Base-by-base conservation (phyloP, 371 early-diverging fungal genomes). In the Mucor saturninus region DNA sequence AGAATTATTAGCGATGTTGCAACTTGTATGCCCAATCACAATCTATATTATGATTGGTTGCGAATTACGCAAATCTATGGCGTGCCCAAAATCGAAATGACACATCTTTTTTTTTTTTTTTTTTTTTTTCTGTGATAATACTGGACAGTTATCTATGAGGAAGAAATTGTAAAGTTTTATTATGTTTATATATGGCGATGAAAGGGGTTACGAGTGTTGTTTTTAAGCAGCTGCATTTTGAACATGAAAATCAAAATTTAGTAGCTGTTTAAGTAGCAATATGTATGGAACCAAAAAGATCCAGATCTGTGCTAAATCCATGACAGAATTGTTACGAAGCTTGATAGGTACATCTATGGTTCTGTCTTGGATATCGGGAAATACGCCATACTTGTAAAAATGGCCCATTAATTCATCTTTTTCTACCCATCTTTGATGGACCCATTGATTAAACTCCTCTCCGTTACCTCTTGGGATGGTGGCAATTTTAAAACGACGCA, bases 331-430 rank as follows among this genome's bases (percentile, higher is more conserved):
- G 38, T 69, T 43, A 28, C 38, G 64, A 28, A 73, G 53, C 30
- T 61, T 40, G 40, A 78, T 58, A 29, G 79, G 75, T 3, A 71
- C 52, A 15, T 65, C 54, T 14, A 65, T 31, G 10, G 67, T 62
- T 43, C 56, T 30, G 46, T 50, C 67, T 2, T 26, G 57, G 9
- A 42, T 30, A 11, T 30, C 35, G 29, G 60, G 61, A 32, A 70
- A 60, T 7, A n/a, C 42, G 10, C 40, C 53, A 30, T 58, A 26
- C 53, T 81, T 72, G 62, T 94, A 94, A 78, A 93, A 97, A 52
- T 83, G 76, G 2, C 79, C 85, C 91, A 97, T 80, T 61, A 93
- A 61, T n/a, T 77, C 69, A 62, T 97, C 96, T 81, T 97, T 97
- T 68, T 94, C 93, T 11, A 75, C 69, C 86, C 90, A 97, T 55